Evolutionary conservation across 257 asterid genomes (phyloP).

Genomic region (Solanum tarijense): DNA sequence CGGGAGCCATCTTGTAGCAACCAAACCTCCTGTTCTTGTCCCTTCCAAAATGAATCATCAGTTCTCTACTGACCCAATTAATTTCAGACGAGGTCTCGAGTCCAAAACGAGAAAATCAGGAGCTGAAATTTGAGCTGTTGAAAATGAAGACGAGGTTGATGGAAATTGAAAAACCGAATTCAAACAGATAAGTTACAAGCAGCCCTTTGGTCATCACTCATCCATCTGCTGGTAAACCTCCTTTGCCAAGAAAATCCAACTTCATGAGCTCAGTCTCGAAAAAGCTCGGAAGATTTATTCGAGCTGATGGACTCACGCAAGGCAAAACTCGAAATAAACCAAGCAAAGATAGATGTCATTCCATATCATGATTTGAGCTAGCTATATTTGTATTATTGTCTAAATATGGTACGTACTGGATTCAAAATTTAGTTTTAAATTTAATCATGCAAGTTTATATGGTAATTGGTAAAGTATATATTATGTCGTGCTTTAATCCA

Average conservation of each 20-base stretch:
- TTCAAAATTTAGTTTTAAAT: neutral
- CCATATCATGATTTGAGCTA: conserved; percentile 39
- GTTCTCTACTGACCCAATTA: conserved; percentile 14
- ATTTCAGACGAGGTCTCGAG: conserved; percentile 29
- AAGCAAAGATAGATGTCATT: conserved; percentile 56
- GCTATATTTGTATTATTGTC: neutral
- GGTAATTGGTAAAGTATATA: neutral
- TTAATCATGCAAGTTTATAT: neutral
- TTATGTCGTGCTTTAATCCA: neutral
- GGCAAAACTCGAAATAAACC: conserved; percentile 41
- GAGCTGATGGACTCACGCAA: conserved; percentile 33
- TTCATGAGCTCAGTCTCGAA: conserved; percentile 52
- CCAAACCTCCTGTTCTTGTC: conserved; percentile 22
- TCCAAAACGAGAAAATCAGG: conserved; percentile 55
- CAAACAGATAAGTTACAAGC: conserved; percentile 14
- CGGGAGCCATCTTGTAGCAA: conserved; percentile 8
- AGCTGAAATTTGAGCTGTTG: conserved; percentile 52
- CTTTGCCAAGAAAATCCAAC: conserved; percentile 39
- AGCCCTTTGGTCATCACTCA: conserved; percentile 24
- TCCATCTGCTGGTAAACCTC: conserved; percentile 43
- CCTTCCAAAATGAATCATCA: conserved; percentile 14
- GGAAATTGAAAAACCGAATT: conserved; percentile 32
- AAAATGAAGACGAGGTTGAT: conserved; percentile 42
- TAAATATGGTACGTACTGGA: neutral
- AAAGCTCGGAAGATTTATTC: conserved; percentile 41